Conservation (phyloP, 1,139 yeast species). For the Debaryomyces udenii region DNA sequence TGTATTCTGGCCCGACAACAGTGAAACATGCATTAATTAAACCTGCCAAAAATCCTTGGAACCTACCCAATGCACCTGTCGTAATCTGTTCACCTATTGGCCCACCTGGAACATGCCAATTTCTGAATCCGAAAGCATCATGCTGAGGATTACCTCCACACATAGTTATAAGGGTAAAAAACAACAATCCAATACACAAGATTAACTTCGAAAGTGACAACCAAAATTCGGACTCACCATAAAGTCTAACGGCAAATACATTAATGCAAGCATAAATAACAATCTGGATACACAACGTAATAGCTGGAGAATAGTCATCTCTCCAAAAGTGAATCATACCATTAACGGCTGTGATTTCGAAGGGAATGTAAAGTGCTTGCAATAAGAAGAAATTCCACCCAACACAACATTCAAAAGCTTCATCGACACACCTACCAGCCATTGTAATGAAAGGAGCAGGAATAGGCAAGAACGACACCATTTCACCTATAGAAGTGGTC, state of each 20-base stretch:
- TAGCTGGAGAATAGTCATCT: constrained; percentile 70
- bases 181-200: constrained; percentile 68
- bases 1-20: constrained; percentile 83
- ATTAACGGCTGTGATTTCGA: constrained; percentile 80
- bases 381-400: constrained; percentile 82
- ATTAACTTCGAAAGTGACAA: constrained; percentile 72
- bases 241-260: constrained; percentile 68
- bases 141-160: constrained; percentile 78
- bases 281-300: constrained; percentile 64
- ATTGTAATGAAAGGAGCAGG: constrained; percentile 61
- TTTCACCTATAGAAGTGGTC: constrained; percentile 77
- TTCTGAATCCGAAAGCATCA: constrained; percentile 68
- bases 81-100: constrained; percentile 58
- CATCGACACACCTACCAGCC: constrained; percentile 61
- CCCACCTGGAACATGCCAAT: constrained; percentile 55
- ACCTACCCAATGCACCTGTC: constrained; percentile 63
- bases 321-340: constrained; percentile 81
- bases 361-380: constrained; percentile 77
- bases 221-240: constrained; percentile 86
- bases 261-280: constrained; percentile 65
- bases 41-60: constrained; percentile 71
- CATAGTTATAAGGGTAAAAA: constrained; percentile 79
- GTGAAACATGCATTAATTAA: constrained; percentile 65
- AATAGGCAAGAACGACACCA: constrained; percentile 79
- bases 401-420: constrained; percentile 75